A percentile compares a stretch with the other conserved stretches of the same genome.
These are phyloP conservation scores for Amorphotheca resinae DNA, from an alignment of 495 filamentous ascomycete species.

Conservation along the genomic window DNA sequence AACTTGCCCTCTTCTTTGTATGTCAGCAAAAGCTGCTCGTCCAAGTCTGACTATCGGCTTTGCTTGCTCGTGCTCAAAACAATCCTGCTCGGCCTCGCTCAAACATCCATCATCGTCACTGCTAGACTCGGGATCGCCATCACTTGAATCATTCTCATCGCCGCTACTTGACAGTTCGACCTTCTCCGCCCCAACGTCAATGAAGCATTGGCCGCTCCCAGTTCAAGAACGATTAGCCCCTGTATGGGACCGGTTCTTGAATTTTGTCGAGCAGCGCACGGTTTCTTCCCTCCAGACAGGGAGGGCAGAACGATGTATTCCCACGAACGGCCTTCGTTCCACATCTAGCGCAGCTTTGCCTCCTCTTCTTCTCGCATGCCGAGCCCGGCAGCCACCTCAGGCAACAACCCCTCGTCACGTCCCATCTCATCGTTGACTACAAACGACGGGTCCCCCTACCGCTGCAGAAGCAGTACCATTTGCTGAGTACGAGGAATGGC, in stretches of 20 bases:
- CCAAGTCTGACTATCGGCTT: slow-evolving; percentile 1
- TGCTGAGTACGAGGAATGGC: slow-evolving; percentile 14
- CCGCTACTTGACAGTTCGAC: slow-evolving; percentile 14
- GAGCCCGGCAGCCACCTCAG: no score
- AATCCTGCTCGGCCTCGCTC: background rate
- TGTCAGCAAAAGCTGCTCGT: background rate
- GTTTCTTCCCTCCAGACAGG: slow-evolving; percentile 8
- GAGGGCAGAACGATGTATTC: slow-evolving; percentile 13
- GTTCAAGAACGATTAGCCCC: slow-evolving; percentile 9
- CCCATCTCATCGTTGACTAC: no score
- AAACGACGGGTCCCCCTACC: background rate
- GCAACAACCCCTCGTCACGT: no score
- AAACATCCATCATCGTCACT: slow-evolving; percentile 4
- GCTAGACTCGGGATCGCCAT: background rate
- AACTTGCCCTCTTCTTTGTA: background rate
- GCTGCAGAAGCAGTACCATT: slow-evolving; percentile 1
- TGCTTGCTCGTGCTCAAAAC: slow-evolving; percentile 7
- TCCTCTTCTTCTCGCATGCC: slow-evolving; percentile 9
- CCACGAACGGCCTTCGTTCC: slow-evolving; percentile 12
- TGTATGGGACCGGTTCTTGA: slow-evolving; percentile 6
- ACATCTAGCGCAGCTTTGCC: slow-evolving; percentile 10
- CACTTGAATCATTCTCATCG: slow-evolving; percentile 8
- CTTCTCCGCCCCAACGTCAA: slow-evolving; percentile 16
- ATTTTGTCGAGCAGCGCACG: slow-evolving; percentile 15
- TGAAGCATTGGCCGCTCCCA: slow-evolving; percentile 10